phyloP scores from a whole-genome alignment of 2,329 filamentous ascomycete genomes.

The Cadophora gregata region DNA sequence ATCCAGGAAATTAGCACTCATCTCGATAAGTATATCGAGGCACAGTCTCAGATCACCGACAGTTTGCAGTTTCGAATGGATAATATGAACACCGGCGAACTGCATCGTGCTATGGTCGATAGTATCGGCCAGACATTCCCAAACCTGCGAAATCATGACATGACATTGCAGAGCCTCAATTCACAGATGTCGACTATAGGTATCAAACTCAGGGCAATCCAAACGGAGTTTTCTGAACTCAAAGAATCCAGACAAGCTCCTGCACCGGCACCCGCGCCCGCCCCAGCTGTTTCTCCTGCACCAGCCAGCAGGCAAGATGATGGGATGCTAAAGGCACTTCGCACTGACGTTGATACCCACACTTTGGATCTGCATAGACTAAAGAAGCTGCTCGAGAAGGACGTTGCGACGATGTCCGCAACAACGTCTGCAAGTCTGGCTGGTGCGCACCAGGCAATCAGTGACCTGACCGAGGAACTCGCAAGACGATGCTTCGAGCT shows the following conservation, averaged over 20 bases:
- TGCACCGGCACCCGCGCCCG: background rate
- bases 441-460: background rate
- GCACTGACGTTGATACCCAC: background rate
- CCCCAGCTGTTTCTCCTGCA: background rate
- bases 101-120: conserved; percentile 31
- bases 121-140: conserved; percentile 14
- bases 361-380: background rate
- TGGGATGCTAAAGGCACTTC: background rate
- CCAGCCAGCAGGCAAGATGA: conserved; percentile 1
- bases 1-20: background rate
- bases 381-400: conserved; percentile 1
- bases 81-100: conserved; percentile 43
- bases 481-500: background rate
- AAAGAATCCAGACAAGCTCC: background rate
- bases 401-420: background rate
- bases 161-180: background rate
- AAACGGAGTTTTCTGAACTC: background rate
- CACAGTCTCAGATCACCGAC: conserved; percentile 14
- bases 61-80: conserved; percentile 34
- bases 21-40: conserved; percentile 14
- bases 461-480: background rate
- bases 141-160: conserved; percentile 10
- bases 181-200: background rate
- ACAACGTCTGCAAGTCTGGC: background rate
- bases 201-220: background rate